These are phyloP conservation scores for Cystofilobasidium bisporidii DNA, from an alignment of 768 basidiomycete species.

Conservation along the genomic window DNA sequence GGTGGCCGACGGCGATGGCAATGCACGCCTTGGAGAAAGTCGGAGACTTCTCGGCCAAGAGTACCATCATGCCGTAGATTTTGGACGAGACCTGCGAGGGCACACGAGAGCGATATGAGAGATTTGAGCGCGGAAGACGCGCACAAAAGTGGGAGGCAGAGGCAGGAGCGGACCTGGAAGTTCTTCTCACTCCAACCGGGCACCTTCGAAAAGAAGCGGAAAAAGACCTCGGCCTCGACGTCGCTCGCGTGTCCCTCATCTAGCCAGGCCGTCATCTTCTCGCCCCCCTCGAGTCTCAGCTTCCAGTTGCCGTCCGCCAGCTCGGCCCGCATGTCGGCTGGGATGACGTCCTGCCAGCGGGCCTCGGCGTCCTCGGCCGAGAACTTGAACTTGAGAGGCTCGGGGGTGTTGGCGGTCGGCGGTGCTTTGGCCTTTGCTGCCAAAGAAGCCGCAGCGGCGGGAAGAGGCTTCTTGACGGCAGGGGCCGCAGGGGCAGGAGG, in stretches of 20 bases:
- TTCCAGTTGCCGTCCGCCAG: slow-evolving; percentile 92
- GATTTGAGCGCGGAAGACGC: not conserved
- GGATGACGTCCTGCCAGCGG: slow-evolving; percentile 62
- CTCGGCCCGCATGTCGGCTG: slow-evolving; percentile 57
- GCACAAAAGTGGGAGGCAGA: not conserved
- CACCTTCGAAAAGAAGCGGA: slow-evolving; percentile 78
- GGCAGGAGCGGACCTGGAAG: slow-evolving; percentile 84
- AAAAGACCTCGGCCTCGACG: slow-evolving; percentile 76
- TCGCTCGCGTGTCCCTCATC: slow-evolving; percentile 51
- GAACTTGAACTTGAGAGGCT: slow-evolving; percentile 83
- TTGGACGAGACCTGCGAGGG: slow-evolving; percentile 70
- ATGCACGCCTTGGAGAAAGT: slow-evolving; percentile 76
- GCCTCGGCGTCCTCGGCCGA: slow-evolving; percentile 84
- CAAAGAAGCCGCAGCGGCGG: slow-evolving; percentile 6
- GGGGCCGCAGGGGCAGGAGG: slow-evolving; percentile 23
- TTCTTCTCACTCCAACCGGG: slow-evolving; percentile 96
- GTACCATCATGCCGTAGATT: slow-evolving; percentile 63
- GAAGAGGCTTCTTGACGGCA: slow-evolving; percentile 37
- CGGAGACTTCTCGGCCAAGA: slow-evolving; percentile 67
- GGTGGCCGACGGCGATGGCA: slow-evolving; percentile 67
- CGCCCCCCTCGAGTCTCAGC: slow-evolving; percentile 70
- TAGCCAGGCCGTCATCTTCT: slow-evolving; percentile 76
- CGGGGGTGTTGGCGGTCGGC: slow-evolving; percentile 48
- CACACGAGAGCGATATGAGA: not conserved
- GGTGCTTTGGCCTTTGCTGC: slow-evolving; percentile 37